Evolutionary conservation across 2,329 filamentous ascomycete species (phyloP).

Genomic region (Penicillium rolfsii): DNA sequence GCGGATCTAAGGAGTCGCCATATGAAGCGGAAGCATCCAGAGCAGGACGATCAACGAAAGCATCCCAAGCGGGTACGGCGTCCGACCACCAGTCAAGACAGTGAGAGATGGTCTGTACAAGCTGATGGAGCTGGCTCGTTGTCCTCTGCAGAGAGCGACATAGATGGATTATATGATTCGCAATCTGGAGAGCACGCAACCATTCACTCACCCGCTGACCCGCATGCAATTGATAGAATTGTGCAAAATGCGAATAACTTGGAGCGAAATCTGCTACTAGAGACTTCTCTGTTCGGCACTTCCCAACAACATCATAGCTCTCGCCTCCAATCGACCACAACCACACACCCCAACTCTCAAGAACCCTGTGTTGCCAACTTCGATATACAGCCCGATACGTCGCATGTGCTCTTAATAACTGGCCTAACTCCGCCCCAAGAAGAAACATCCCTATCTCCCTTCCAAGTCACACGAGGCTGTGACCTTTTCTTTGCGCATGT

Average conservation of each 20-base stretch:
- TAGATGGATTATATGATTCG: not conserved
- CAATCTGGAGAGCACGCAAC: not conserved
- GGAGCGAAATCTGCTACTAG: constrained; percentile 23
- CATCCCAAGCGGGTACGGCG: constrained; percentile 10
- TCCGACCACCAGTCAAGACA: not conserved
- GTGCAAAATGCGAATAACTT: constrained; percentile 22
- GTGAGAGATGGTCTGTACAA: not conserved
- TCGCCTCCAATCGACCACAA: not conserved
- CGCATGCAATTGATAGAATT: constrained; percentile 15
- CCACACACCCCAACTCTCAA: not conserved
- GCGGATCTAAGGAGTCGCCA: constrained; percentile 47
- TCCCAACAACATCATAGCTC: not conserved
- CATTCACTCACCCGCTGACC: not conserved
- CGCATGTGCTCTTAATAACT: constrained; percentile 6
- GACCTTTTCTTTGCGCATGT: constrained; percentile 44
- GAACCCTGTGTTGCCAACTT: not conserved
- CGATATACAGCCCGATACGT: constrained; percentile 4
- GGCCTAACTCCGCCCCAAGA: constrained; percentile 22
- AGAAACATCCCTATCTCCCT: constrained; percentile 37
- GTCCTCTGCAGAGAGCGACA: constrained; percentile 12
- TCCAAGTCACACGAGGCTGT: constrained; percentile 39
- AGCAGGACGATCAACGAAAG: constrained; percentile 20
- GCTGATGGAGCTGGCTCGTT: constrained; percentile 2
- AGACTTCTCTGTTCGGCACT: constrained; percentile 11
- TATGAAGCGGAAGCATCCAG: constrained; percentile 48